Evolutionary conservation across 306 rosid genomes (phyloP).

Genomic region (Cercis canadensis): DNA sequence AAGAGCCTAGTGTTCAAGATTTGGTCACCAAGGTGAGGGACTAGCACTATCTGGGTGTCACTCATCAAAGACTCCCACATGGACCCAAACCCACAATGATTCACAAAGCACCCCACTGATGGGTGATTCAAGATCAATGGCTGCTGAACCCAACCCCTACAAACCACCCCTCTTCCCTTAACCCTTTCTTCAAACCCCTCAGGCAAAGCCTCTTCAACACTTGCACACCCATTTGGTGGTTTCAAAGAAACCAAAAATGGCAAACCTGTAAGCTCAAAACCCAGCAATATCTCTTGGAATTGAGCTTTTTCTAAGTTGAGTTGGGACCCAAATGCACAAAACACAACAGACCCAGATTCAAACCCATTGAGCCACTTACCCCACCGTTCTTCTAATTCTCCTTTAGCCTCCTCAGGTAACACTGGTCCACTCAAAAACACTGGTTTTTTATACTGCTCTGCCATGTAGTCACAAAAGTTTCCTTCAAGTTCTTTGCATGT

Average conservation of each 20-base stretch:
- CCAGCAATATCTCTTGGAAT: conserved; percentile 61
- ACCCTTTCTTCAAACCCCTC: conserved; percentile 64
- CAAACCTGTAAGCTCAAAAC: conserved; percentile 52
- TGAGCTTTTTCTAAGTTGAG: conserved; percentile 46
- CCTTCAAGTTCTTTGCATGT: conserved; percentile 60
- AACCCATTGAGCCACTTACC: conserved; percentile 49
- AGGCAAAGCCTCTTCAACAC: conserved; percentile 57
- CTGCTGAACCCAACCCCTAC: conserved; percentile 71
- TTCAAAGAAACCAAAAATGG: conserved; percentile 62
- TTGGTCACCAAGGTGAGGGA: conserved; percentile 63
- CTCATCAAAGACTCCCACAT: conserved; percentile 75
- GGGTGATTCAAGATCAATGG: conserved; percentile 52
- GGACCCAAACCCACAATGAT: conserved; percentile 75
- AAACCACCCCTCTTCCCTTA: conserved; percentile 51
- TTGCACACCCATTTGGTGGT: conserved; percentile 47
- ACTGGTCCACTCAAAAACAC: conserved; percentile 55
- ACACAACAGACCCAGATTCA: conserved; percentile 39
- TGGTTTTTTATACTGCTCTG: conserved; percentile 31
- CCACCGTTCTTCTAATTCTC: conserved; percentile 35
- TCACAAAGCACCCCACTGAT: conserved; percentile 71
- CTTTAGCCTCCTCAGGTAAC: conserved; percentile 23
- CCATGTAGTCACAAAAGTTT: conserved; percentile 48
- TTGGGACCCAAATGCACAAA: conserved; percentile 72
- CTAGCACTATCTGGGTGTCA: conserved; percentile 57
- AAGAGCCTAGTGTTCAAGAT: conserved; percentile 57